Percentiles rank a stretch among this genome's conserved stretches.
phyloP scores from a whole-genome alignment of 2,329 filamentous ascomycete genomes.

The Exophiala bonariae region DNA sequence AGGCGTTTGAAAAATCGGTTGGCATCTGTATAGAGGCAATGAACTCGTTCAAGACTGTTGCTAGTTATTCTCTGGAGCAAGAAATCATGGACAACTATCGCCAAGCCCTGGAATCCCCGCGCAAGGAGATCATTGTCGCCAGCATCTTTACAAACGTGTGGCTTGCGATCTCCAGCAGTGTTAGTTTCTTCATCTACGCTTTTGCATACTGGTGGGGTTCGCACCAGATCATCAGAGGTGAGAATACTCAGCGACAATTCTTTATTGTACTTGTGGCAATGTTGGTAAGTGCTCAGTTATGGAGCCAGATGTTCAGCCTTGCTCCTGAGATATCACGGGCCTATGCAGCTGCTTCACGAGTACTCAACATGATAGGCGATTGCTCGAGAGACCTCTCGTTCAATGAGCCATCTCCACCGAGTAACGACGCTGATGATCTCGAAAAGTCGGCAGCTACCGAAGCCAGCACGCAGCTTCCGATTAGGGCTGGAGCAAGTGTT shows the following conservation, averaged over 20 bases:
- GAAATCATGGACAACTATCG: slow-evolving; percentile 48
- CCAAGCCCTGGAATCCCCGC: slow-evolving; percentile 46
- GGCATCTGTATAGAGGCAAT: slow-evolving; percentile 54
- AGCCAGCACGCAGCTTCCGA: too few relatives aligned
- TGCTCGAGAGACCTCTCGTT: too few relatives aligned
- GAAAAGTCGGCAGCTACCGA: slow-evolving; percentile 30
- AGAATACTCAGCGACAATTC: slow-evolving; percentile 74
- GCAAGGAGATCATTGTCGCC: slow-evolving; percentile 50
- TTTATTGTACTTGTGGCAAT: slow-evolving; percentile 46
- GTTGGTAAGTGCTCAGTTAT: slow-evolving; percentile 36
- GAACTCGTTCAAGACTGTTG: slow-evolving; percentile 53
- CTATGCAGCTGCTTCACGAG: slow-evolving; percentile 73
- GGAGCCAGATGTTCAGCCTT: slow-evolving; percentile 36
- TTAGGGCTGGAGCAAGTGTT: slow-evolving; percentile 62
- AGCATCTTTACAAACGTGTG: slow-evolving; percentile 49
- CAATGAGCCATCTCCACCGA: too few relatives aligned
- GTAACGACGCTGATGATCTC: slow-evolving; percentile 58
- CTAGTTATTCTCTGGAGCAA: slow-evolving; percentile 52
- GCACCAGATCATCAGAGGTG: slow-evolving; percentile 62
- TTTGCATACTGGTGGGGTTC: slow-evolving; percentile 74
- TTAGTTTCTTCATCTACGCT: slow-evolving; percentile 34
- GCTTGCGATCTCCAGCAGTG: slow-evolving; percentile 45
- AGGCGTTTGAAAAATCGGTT: slow-evolving; percentile 52
- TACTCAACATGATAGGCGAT: slow-evolving; percentile 63
- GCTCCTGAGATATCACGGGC: slow-evolving; percentile 73